A percentile compares a stretch with the other conserved stretches of the same genome.
These are phyloP conservation scores for Cucurbita ficifolia DNA, from an alignment of 306 rosid genomes.

Conservation along the genomic window DNA sequence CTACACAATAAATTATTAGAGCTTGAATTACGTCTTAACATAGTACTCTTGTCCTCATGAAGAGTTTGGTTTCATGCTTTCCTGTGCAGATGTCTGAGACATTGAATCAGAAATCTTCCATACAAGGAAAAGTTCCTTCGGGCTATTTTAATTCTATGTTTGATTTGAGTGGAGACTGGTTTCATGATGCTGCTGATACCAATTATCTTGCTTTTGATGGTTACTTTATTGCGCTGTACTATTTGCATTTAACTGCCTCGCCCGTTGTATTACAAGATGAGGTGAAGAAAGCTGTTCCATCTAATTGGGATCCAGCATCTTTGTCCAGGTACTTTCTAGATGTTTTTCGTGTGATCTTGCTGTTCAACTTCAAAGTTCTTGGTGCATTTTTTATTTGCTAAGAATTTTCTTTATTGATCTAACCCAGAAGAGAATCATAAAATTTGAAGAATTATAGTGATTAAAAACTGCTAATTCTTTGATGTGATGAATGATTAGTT, in stretches of 20 bases:
- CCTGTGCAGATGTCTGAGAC: constrained; percentile 82
- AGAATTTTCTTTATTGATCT: not conserved
- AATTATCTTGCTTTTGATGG: constrained; percentile 82
- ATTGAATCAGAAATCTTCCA: constrained; percentile 66
- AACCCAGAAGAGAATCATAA: not conserved
- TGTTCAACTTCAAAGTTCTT: not conserved
- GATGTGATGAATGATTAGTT: not conserved
- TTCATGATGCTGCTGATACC: constrained; percentile 64
- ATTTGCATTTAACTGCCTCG: constrained; percentile 66
- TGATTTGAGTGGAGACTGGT: constrained; percentile 76
- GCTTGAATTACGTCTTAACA: not conserved
- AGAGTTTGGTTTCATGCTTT: constrained; percentile 11
- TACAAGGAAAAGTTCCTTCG: constrained; percentile 90
- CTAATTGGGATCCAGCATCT: constrained; percentile 88
- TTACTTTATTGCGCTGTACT: constrained; percentile 63
- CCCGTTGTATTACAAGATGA: constrained; percentile 48
- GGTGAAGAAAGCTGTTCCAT: constrained; percentile 76
- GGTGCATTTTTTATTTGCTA: not conserved
- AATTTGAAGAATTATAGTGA: not conserved
- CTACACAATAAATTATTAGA: not conserved
- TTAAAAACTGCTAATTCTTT: not conserved
- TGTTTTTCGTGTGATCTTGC: not conserved
- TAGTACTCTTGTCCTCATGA: no score
- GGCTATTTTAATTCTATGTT: constrained; percentile 81
- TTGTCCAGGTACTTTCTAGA: constrained; percentile 49